A percentile compares a stretch with the other conserved stretches of the same genome.
These are phyloP conservation scores for Ceratobasidium sp. DNA, from an alignment of 1,284 basidiomycete species.

Conservation along the genomic window DNA sequence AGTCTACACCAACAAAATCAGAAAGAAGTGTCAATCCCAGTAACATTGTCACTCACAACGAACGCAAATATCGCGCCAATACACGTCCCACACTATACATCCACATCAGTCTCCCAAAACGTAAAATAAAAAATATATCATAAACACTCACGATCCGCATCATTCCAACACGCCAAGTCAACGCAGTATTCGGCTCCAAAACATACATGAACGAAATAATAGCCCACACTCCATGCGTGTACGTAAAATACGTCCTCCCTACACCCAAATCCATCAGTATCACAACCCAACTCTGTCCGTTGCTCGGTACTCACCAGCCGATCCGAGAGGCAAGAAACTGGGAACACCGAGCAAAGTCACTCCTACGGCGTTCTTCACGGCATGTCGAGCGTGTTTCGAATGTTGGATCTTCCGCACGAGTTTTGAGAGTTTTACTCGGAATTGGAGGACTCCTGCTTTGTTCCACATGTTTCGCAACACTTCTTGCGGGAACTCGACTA, in stretches of 20 bases:
- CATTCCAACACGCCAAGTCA: constrained; percentile 37
- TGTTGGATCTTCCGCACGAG: constrained; percentile 33
- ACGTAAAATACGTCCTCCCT: constrained; percentile 36
- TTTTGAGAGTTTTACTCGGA: constrained; percentile 26
- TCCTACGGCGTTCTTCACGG: constrained; percentile 32
- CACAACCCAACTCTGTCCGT: no score
- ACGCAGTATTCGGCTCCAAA: constrained; percentile 42
- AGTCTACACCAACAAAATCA: constrained; percentile 1
- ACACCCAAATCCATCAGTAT: neutral
- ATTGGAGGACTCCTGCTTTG: constrained; percentile 18
- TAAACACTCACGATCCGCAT: constrained; percentile 24
- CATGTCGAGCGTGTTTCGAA: constrained; percentile 42
- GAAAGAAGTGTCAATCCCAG: no score
- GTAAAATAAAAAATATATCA: neutral
- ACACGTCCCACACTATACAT: constrained; percentile 32
- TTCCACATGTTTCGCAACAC: constrained; percentile 25
- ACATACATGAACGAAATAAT: constrained; percentile 44
- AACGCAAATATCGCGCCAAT: constrained; percentile 39
- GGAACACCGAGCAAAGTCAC: constrained; percentile 34
- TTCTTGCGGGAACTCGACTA: constrained; percentile 1
- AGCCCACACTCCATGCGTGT: constrained; percentile 25
- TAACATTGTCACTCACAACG: constrained; percentile 2
- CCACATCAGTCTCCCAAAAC: neutral
- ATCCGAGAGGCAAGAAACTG: constrained; percentile 26
- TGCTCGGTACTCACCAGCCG: constrained; percentile 16